phyloP scores from a whole-genome alignment of 1,139 yeast species.

The Zygoascus meyerae region DNA sequence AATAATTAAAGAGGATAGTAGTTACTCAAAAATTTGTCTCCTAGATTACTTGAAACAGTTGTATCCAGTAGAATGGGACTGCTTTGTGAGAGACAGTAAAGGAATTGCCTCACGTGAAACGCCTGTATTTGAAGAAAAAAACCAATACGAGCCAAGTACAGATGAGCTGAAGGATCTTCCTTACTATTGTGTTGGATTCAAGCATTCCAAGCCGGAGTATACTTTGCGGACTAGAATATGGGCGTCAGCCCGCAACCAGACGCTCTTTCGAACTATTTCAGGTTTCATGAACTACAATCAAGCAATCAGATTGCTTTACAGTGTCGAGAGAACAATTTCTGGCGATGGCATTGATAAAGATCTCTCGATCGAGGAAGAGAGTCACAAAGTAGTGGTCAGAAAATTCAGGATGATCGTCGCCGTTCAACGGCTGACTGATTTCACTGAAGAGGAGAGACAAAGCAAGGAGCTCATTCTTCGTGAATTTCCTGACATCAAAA shows the following conservation, averaged over 20 bases:
- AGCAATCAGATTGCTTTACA: constrained; percentile 50
- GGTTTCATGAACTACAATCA: constrained; percentile 68
- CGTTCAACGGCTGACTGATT: constrained; percentile 57
- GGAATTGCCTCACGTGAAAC: constrained; percentile 18
- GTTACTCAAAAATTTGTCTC: constrained; percentile 56
- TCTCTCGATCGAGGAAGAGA: constrained; percentile 30
- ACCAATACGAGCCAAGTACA: constrained; percentile 14
- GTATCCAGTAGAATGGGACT: constrained; percentile 69
- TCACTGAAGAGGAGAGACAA: constrained; percentile 47
- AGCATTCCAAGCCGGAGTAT: constrained; percentile 53
- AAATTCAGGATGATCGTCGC: constrained; percentile 67
- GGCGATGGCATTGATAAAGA: constrained; percentile 37
- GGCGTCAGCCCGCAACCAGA: constrained; percentile 77
- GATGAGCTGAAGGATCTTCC: constrained; percentile 48
- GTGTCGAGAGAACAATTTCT: constrained; percentile 47
- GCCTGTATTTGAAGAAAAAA: constrained; percentile 16
- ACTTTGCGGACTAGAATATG: constrained; percentile 68
- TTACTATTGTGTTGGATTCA: constrained; percentile 65
- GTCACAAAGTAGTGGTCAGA: constrained; percentile 44
- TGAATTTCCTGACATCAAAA: constrained; percentile 55
- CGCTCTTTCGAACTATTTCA: constrained; percentile 68
- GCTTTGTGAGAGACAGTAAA: constrained; percentile 44
- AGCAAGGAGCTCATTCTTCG: constrained; percentile 53
- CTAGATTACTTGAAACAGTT: constrained; percentile 69
- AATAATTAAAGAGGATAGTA: constrained; percentile 56